These are phyloP conservation scores for Yamadazyma sp. DNA, from an alignment of 805 yeast genomes.

Conservation along the genomic window DNA sequence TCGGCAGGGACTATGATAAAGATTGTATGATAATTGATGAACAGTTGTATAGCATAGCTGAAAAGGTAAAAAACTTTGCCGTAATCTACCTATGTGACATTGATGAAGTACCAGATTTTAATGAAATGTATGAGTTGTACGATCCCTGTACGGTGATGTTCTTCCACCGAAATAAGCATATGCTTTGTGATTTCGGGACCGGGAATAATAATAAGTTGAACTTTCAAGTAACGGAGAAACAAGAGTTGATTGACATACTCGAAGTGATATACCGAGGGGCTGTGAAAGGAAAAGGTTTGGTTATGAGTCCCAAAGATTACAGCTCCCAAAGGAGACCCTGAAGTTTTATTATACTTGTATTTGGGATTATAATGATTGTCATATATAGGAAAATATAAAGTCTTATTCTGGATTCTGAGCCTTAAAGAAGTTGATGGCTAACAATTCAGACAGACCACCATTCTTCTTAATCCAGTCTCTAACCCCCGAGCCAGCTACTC, in stretches of 20 bases:
- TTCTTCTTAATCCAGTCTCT: constrained; percentile 68
- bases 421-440: constrained; percentile 78
- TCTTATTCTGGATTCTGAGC: constrained; percentile 56
- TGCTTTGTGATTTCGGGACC: constrained; percentile 98
- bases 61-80: constrained; percentile 83
- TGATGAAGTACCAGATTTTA: constrained; percentile 87
- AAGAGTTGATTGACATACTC: constrained; percentile 86
- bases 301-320: constrained; percentile 76
- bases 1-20: constrained; percentile 75
- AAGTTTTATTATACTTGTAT: constrained; percentile 1
- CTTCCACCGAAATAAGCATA: constrained; percentile 87
- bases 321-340: constrained; percentile 28
- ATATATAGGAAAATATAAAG: constrained; percentile 8
- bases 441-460: constrained; percentile 54
- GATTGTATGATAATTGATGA: constrained; percentile 93
- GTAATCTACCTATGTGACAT: constrained; percentile 86
- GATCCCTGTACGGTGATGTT: constrained; percentile 95
- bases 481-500: constrained; percentile 76
- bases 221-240: constrained; percentile 70
- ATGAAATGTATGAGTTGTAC: constrained; percentile 79
- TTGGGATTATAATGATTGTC: not conserved
- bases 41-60: constrained; percentile 72
- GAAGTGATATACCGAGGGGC: constrained; percentile 93
- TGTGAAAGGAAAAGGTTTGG: constrained; percentile 87
- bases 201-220: constrained; percentile 95